phyloP scores from a whole-genome alignment of 352 stramenopile genomes.

The Phytophthora citricola region DNA sequence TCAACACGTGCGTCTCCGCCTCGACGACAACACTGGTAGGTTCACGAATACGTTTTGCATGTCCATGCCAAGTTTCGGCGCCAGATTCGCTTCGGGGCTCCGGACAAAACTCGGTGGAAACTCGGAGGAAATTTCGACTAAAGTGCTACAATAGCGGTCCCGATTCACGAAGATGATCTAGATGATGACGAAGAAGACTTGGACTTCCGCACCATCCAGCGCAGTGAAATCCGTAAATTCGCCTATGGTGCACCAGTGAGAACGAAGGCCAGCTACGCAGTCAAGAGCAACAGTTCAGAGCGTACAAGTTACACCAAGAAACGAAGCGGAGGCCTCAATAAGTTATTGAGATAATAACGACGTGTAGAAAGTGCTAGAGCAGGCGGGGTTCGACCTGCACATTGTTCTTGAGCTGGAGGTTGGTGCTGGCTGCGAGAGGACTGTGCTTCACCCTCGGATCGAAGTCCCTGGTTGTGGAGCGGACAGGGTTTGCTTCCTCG shows the following conservation, averaged over 20 bases:
- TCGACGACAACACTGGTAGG: too few species aligned
- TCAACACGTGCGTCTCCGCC: too few species aligned
- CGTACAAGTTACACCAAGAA: conserved; percentile 28
- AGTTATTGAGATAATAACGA: conserved; percentile 2
- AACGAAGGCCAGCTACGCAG: conserved; percentile 15
- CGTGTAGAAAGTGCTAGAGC: conserved; percentile 27
- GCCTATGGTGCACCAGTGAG: conserved; percentile 34
- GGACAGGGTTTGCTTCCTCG: conserved; percentile 1
- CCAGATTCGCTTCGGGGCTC: too few species aligned
- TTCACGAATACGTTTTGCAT: too few species aligned
- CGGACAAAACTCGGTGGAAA: too few species aligned
- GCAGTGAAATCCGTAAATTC: conserved; percentile 45
- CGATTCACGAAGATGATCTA: conserved; percentile 73
- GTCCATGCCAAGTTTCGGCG: too few species aligned
- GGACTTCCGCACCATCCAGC: conserved; percentile 46
- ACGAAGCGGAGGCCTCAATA: conserved; percentile 33
- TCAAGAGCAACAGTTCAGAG: conserved; percentile 16
- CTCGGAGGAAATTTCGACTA: too few species aligned
- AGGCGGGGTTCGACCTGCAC: too few species aligned
- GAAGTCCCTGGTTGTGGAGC: background rate
- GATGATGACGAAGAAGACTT: conserved; percentile 61
- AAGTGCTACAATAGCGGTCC: conserved; percentile 31
- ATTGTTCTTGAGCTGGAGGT: too few species aligned
- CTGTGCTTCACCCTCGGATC: background rate
- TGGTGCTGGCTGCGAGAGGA: too few species aligned